Base-by-base conservation (phyloP, 164 flowering plant species). In the Stephania yunnanensis region DNA sequence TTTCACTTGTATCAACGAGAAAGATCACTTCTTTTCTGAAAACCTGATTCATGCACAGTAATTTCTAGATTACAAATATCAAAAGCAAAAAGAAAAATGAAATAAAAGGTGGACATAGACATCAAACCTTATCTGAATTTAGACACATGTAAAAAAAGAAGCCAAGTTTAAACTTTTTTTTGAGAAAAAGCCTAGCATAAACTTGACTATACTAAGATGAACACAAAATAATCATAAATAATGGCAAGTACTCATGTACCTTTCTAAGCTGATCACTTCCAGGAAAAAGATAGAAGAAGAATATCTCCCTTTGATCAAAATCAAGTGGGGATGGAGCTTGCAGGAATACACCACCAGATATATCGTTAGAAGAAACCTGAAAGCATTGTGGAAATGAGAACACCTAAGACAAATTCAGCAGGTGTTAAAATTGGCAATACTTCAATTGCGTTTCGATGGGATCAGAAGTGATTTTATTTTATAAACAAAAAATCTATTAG, bases 1-100 rank as follows among this genome's bases (percentile, higher is more conserved):
- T 96, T 83, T 85, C 89, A 83, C 99, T 96, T 70, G 87, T 89
- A 81, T 96, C 99, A 85, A 94, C 82, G 71, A 89, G 79, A 82
- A 90, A 94, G 61, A 92, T 82, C 68, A 91, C 86, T 75, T 92
- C 88, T 82, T 85, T 90, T 80, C 86, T 87, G 86, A 92, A 89
- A 75, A 87, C 89, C 99, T 95, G 29, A 80, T 64, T 75, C 71
- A 80, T 67, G 75, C 78, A 61, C 61, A 46, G 7, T 58, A 29
- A 72, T 25, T 53, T 61, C 46, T 15, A 45, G 30, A 70, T 36
- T 36, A 36, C 42, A 36, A 2, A 36, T 36, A 36, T 15, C 55
- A 70, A 70, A 58, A 58, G 6, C 64, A 36, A 36, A 36, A 36
- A 36, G 42, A 36, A 36, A 36, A 36, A 36, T 36, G 42, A 36